These are phyloP conservation scores for Xanthoconium purpureum DNA, from an alignment of 768 basidiomycete species.

Conservation along the genomic window DNA sequence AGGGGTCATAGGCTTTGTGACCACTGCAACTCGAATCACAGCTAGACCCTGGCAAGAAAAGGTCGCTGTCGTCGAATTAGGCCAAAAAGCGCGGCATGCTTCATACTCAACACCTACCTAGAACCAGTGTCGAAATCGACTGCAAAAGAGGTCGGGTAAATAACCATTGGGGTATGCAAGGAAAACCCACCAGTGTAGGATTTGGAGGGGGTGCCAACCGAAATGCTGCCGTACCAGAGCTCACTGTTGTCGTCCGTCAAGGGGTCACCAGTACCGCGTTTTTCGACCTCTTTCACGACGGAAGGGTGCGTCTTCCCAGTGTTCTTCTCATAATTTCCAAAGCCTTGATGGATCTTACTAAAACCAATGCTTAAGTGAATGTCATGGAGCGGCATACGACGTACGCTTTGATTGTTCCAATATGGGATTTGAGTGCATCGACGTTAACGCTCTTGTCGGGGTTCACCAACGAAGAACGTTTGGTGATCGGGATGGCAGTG, in stretches of 20 bases:
- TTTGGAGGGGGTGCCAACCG: slow-evolving; percentile 9
- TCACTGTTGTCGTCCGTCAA: not conserved
- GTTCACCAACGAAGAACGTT: slow-evolving; percentile 6
- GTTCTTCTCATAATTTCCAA: slow-evolving; percentile 9
- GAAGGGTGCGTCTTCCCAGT: slow-evolving; percentile 3
- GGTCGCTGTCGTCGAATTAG: slow-evolving; percentile 9
- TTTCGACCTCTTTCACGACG: not conserved
- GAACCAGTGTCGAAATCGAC: slow-evolving; percentile 32
- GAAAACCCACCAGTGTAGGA: slow-evolving; percentile 7
- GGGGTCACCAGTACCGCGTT: not conserved
- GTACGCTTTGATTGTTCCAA: slow-evolving; percentile 4
- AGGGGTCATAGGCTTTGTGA: slow-evolving; percentile 26
- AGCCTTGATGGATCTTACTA: slow-evolving; percentile 6
- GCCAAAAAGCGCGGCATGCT: not conserved
- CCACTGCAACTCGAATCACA: slow-evolving; percentile 24
- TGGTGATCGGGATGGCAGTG: slow-evolving; percentile 5
- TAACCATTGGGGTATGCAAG: too few species aligned
- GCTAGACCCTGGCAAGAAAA: slow-evolving; percentile 4
- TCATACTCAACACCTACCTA: slow-evolving; percentile 1
- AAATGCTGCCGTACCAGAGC: slow-evolving; percentile 15
- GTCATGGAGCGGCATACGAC: not conserved
- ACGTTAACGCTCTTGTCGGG: slow-evolving; percentile 1
- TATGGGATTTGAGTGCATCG: slow-evolving; percentile 9
- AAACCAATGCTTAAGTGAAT: not conserved
- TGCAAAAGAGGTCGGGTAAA: not conserved